These are phyloP conservation scores for Hermanozyma aechmeae DNA, from an alignment of 805 yeast species.

Conservation along the genomic window DNA sequence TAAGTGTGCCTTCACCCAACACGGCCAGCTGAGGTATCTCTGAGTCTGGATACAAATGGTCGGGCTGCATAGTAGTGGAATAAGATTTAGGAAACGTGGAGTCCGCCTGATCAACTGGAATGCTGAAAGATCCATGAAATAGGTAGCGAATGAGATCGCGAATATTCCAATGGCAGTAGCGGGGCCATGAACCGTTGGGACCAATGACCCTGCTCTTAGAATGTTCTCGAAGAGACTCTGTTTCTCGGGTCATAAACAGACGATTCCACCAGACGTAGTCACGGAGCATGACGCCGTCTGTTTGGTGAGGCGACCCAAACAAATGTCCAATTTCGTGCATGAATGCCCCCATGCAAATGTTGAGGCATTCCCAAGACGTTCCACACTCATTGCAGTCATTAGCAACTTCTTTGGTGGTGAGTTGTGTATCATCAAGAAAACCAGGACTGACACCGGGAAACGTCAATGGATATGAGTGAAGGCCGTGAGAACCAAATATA, in stretches of 20 bases:
- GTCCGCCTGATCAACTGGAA: constrained; percentile 56
- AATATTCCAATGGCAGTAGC: constrained; percentile 83
- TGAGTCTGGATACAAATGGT: constrained; percentile 6
- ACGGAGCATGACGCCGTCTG: constrained; percentile 81
- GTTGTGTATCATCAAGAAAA: constrained; percentile 63
- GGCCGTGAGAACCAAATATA: constrained; percentile 88
- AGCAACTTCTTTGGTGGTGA: constrained; percentile 67
- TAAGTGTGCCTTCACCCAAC: constrained; percentile 12
- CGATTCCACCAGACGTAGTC: constrained; percentile 78
- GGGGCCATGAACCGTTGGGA: constrained; percentile 36
- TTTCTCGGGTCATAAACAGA: constrained; percentile 69
- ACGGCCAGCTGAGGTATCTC: constrained; percentile 16
- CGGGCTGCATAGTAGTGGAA: constrained; percentile 19
- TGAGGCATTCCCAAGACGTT: constrained; percentile 82
- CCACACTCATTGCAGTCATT: constrained; percentile 83
- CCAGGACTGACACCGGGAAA: constrained; percentile 60
- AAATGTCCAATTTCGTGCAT: constrained; percentile 93
- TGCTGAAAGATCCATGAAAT: constrained; percentile 69
- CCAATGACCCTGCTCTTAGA: constrained; percentile 32
- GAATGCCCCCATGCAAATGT: constrained; percentile 85
- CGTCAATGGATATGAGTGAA: constrained; percentile 87
- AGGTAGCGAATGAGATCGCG: constrained; percentile 70
- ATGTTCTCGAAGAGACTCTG: constrained; percentile 42
- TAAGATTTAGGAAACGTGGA: constrained; percentile 23
- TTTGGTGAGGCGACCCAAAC: constrained; percentile 89